A percentile compares a stretch with the other conserved stretches of the same genome.
phyloP scores from a whole-genome alignment of 192 early-diverging fungal species.

The Spinellus fusiger region DNA sequence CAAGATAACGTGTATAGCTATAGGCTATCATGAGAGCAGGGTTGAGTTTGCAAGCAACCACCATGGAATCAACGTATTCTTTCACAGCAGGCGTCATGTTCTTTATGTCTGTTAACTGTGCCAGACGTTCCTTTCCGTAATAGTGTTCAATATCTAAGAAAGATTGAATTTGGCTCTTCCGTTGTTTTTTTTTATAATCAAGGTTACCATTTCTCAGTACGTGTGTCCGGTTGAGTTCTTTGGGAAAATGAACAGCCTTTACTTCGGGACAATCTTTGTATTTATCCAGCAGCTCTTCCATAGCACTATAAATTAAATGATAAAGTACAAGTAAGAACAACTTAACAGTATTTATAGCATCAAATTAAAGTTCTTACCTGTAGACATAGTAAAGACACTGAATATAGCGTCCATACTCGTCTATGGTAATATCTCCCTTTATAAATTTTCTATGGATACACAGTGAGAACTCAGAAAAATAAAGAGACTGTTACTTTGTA shows the following conservation, averaged over 20 bases:
- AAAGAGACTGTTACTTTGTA: slow-evolving; percentile 29
- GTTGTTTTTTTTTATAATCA: not conserved
- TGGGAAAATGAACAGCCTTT: slow-evolving; percentile 44
- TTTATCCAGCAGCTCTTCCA: slow-evolving; percentile 43
- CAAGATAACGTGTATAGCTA: slow-evolving; percentile 48
- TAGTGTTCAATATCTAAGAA: slow-evolving; percentile 39
- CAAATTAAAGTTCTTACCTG: slow-evolving; percentile 19
- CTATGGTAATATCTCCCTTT: slow-evolving; percentile 39
- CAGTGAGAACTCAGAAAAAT: not conserved
- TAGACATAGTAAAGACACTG: slow-evolving; percentile 47
- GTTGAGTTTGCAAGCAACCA: slow-evolving; percentile 26
- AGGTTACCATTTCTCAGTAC: slow-evolving; percentile 30
- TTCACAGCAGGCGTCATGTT: slow-evolving; percentile 45
- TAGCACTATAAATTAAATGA: slow-evolving; percentile 18
- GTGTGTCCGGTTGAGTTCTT: slow-evolving; percentile 38
- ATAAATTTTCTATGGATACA: slow-evolving; percentile 37
- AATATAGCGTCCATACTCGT: slow-evolving; percentile 45
- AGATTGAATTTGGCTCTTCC: too few species aligned
- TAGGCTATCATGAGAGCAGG: slow-evolving; percentile 51
- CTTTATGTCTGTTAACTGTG: slow-evolving; percentile 16
- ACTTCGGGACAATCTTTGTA: slow-evolving; percentile 43
- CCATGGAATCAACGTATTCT: slow-evolving; percentile 41
- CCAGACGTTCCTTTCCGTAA: slow-evolving; percentile 32
- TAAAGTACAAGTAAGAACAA: not conserved
- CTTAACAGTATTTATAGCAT: not conserved